Conservation (phyloP, 306 rosid genomes). For the Prunus kanzakura region DNA sequence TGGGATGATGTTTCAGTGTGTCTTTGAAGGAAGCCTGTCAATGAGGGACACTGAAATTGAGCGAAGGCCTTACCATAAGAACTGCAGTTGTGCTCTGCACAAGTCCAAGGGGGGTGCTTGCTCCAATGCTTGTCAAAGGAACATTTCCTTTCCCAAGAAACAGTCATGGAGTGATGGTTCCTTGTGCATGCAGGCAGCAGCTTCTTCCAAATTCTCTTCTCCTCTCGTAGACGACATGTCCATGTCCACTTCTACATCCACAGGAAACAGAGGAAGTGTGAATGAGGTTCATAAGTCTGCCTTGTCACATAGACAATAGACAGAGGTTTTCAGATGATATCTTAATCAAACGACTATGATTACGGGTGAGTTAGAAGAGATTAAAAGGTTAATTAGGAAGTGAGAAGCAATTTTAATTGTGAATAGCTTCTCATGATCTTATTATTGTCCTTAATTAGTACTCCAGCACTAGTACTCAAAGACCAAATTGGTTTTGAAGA, state of each 20-base stretch:
- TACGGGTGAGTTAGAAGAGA: neutral
- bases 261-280: neutral
- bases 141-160: slow-evolving; percentile 34
- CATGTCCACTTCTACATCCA: neutral
- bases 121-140: slow-evolving; percentile 7
- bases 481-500: neutral
- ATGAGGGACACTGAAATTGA: slow-evolving; percentile 47
- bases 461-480: neutral
- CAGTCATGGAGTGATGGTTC: neutral
- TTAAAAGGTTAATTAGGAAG: neutral
- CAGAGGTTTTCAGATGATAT: neutral
- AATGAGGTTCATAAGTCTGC: neutral
- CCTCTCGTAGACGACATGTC: neutral
- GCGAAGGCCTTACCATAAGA: slow-evolving; percentile 65
- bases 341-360: neutral
- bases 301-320: neutral
- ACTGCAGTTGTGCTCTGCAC: slow-evolving; percentile 39
- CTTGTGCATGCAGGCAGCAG: neutral
- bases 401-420: slow-evolving; percentile 5
- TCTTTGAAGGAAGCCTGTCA: slow-evolving; percentile 62
- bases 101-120: neutral
- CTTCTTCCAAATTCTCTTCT: neutral
- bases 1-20: slow-evolving; percentile 38
- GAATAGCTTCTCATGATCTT: neutral
- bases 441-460: too few species aligned